Conservation (phyloP, 371 early-diverging fungal genomes). For the Apophysomyces sp. region DNA sequence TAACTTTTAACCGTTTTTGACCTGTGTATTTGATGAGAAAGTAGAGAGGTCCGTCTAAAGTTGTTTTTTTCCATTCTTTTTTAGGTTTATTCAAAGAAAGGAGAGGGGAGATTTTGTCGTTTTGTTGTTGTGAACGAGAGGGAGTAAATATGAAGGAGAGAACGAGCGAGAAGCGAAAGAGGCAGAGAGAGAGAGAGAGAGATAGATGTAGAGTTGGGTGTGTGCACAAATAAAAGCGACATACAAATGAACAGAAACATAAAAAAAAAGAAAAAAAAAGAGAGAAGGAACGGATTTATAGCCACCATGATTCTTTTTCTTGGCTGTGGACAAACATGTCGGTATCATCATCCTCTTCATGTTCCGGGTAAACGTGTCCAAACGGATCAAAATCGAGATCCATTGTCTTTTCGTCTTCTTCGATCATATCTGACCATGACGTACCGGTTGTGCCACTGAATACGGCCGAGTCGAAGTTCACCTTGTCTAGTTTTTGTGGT, state of each 20-base stretch:
- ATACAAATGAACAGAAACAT: slow-evolving; percentile 4
- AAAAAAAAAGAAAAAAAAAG: neutral
- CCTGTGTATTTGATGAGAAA: no score
- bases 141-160: neutral
- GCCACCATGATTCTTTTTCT: slow-evolving; percentile 52
- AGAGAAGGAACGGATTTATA: slow-evolving; percentile 17
- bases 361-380: slow-evolving; percentile 5
- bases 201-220: neutral
- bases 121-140: neutral
- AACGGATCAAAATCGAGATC: neutral
- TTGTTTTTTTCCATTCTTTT: neutral
- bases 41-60: neutral
- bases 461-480: slow-evolving; percentile 43
- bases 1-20: neutral
- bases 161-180: neutral
- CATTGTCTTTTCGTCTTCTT: slow-evolving; percentile 29
- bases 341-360: slow-evolving; percentile 36
- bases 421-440: slow-evolving; percentile 51
- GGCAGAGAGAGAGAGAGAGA: neutral
- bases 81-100: neutral
- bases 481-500: slow-evolving; percentile 13
- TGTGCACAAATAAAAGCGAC: neutral
- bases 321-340: slow-evolving; percentile 41
- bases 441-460: slow-evolving; percentile 26
- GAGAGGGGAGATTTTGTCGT: neutral